Evolutionary conservation across 495 filamentous ascomycete genomes (phyloP), one percentile per base, ranked within the genome.

Genomic region (Tricharina praecox): DNA sequence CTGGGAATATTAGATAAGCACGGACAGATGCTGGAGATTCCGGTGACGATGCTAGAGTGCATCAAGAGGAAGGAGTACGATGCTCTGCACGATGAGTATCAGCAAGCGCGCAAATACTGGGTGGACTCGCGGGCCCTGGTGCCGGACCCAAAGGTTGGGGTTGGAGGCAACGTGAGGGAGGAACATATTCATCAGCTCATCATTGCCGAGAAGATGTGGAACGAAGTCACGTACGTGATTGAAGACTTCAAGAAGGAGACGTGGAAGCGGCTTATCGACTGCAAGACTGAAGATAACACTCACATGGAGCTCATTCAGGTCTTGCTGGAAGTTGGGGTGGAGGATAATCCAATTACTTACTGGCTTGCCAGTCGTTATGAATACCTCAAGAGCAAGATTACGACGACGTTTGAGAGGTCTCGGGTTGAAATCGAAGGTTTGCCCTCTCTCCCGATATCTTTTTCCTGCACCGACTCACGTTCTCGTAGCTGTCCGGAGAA

Each of bases 301-400:
- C 55, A 54, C 28, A 56, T 60, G 50, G 54, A 60, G 19, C 51
- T 59, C 32, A 61, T 58, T 35, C 50, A 80, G 11, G 72, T 94
- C 13, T 69, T 97, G 23, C 63, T 97, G 23, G 87, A 96, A 63
- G 63, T 97, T 15, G 90, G 90, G 19, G 87, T 93, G 9, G 80
- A 90, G 18, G 85, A 96, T 41, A 96, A 93, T 60, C 90, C 90
- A 8, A 88, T 96, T 43, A 93, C 82, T 82, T 72, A 85, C 1
- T 97, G 90, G 90, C 72, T 97, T 32, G 65, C 86, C 45, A 93
- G 82, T 55, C 76, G 84, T 4, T 86, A 82, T 54, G 83, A 93
- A 39, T 81, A 87, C 55, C 64, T 97, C 30, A 94, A 86, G 57
- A 76, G 75, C 48, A 88, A 82, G 51, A 86, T 94, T 38, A 71